phyloP scores from a whole-genome alignment of 306 rosid genomes.

The Benincasa hispida region DNA sequence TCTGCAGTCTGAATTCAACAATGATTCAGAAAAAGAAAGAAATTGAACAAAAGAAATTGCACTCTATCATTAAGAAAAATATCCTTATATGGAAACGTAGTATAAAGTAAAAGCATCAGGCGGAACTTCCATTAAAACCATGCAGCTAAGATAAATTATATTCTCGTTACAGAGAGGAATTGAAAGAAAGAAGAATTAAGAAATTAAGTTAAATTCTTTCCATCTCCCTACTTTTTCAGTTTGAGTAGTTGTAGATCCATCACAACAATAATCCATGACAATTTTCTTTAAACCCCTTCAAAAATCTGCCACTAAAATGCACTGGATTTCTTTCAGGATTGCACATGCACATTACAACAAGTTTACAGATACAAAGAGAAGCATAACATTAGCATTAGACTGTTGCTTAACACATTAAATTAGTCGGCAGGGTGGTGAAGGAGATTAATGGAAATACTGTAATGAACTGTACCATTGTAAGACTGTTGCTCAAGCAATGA shows the following conservation, averaged over 20 bases:
- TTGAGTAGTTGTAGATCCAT: not conserved
- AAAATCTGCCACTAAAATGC: not conserved
- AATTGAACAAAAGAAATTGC: not conserved
- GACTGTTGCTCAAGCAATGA: conserved; percentile 26
- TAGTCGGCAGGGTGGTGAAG: not conserved
- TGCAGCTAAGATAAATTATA: not conserved
- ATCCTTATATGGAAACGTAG: not conserved
- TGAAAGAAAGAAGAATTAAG: not conserved
- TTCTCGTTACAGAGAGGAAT: not conserved
- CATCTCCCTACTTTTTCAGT: not conserved
- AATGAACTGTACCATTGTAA: conserved; percentile 22
- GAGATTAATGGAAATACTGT: not conserved
- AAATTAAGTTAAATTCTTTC: not conserved
- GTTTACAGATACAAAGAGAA: not conserved
- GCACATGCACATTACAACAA: not conserved
- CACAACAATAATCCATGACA: not conserved
- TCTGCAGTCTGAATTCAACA: not conserved
- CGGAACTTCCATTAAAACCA: not conserved
- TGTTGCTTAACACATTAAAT: not conserved
- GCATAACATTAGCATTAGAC: not conserved
- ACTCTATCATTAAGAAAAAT: not conserved
- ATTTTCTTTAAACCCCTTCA: not conserved
- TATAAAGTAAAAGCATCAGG: not conserved
- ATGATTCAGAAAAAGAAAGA: not conserved
- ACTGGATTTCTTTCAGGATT: not conserved